Evolutionary conservation across 2,329 filamentous ascomycete species (phyloP).

Genomic region (Dactylellina cionopaga): DNA sequence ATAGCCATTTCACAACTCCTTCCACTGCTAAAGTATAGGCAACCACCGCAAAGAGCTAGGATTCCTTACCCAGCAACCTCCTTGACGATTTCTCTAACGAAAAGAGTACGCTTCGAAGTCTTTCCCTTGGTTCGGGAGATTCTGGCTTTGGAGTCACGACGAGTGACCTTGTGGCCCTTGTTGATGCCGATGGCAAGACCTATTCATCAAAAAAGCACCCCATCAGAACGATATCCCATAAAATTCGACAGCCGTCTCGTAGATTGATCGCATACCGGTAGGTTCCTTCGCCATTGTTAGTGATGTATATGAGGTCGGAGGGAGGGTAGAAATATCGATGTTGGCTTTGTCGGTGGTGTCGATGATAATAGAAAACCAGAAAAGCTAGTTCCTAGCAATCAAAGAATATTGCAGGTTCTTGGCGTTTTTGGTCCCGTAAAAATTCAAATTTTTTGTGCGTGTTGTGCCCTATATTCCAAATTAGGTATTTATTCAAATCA

Average conservation of each 20-base stretch:
- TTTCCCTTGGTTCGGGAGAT: constrained; percentile 91
- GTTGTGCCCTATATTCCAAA: constrained; percentile 46
- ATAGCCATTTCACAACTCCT: too few species aligned
- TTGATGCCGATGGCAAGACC: constrained; percentile 57
- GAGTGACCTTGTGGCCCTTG: constrained; percentile 77
- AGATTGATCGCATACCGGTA: constrained; percentile 29
- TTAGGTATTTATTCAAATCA: constrained; percentile 1
- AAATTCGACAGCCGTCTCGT: background rate
- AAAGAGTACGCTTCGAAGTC: constrained; percentile 94
- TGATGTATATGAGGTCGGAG: constrained; percentile 31
- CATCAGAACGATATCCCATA: constrained; percentile 34
- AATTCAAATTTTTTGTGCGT: constrained; percentile 48
- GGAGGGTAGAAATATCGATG: constrained; percentile 4
- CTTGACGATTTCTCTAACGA: constrained; percentile 97
- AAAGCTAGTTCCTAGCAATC: constrained; percentile 17
- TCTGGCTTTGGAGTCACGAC: constrained; percentile 79
- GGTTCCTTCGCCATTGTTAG: constrained; percentile 32
- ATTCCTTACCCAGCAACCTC: constrained; percentile 88
- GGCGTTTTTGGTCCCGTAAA: constrained; percentile 34
- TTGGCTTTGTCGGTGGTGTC: constrained; percentile 38
- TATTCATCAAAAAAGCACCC: constrained; percentile 42
- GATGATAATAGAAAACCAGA: constrained; percentile 34
- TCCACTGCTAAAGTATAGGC: background rate
- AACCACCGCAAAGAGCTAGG: background rate
- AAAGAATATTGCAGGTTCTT: constrained; percentile 45